Percentiles rank a stretch among this genome's conserved stretches.
Conservation (phyloP, 164 flowering plant species). For the Chimonanthus praecox region DNA sequence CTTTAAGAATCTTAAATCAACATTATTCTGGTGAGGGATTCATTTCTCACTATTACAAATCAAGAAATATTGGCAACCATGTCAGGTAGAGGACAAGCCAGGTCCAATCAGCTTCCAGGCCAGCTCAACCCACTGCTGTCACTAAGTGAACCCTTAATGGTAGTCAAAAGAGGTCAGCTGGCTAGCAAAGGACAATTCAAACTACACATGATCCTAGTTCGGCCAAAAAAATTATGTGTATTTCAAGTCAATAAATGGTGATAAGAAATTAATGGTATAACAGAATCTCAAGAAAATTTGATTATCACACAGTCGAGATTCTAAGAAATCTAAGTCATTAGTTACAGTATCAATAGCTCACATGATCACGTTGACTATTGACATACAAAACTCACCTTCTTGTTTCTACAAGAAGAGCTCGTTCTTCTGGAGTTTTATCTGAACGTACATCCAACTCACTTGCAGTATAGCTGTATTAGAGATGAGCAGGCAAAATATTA, state of each 20-base stretch:
- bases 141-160: neutral
- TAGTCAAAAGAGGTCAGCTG: neutral
- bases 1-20: no score
- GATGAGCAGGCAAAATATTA: neutral
- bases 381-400: slow-evolving; percentile 46
- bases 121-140: neutral
- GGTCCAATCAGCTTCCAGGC: neutral
- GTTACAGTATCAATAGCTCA: neutral
- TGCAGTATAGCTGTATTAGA: slow-evolving; percentile 46
- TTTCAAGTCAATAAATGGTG: neutral
- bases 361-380: neutral
- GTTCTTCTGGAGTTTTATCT: slow-evolving; percentile 58
- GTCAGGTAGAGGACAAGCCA: neutral
- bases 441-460: slow-evolving; percentile 40
- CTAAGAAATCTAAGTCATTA: neutral
- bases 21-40: neutral
- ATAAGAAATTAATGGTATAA: no score
- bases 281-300: neutral
- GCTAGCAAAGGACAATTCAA: neutral
- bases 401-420: slow-evolving; percentile 68
- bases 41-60: neutral
- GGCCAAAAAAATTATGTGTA: neutral
- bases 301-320: neutral
- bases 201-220: neutral
- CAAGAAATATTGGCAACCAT: neutral